Evolutionary conservation across 2,329 filamentous ascomycete genomes (phyloP), one percentile per base, ranked within the genome.

Genomic region (Zymoseptoria brevis): DNA sequence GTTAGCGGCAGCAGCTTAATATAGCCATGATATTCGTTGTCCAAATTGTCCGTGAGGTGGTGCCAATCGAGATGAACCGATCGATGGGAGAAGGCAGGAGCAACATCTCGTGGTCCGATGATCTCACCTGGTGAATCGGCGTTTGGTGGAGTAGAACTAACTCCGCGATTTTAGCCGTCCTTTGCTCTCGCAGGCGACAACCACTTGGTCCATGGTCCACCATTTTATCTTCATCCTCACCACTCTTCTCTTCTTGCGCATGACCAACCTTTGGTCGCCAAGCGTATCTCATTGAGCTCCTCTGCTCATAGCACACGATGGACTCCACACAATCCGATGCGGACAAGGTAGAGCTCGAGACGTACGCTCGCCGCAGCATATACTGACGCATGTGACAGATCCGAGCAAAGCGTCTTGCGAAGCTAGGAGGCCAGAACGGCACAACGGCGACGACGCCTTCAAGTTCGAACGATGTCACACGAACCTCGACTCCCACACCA

Each of bases 341-440:
- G 60, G 77, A 79, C 66, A 79, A 79, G 73, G 77, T 77, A 68
- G n/a, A 45, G 35, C 35, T 45, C 35, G 1, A 45, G 16, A n/a
- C 35, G 2, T 45, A 1, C 3, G 5, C 35, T 11, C 35, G n/a
- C n/a, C 35, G 35, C 35, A 45, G 13, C 35, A n/a, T 6, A 57
- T 55, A 60, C 57, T 65, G 55, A 65, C 53, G 54, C 62, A 62
- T 53, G 48, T 55, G 29, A 54, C 68, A 87, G 84, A 87, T 87
- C 72, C 83, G 85, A 68, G 83, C 81, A 69, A 87, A 87, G 76
- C 83, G 85, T 57, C 79, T 87, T 54, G 84, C 84, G 58, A 87
- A 86, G 73, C 77, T 87, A 51, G 81, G 79, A 49, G 79, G 76
- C 30, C 56, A 52, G 56, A 67, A 57, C 69, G 67, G 67, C 66